Base-by-base conservation (phyloP, 495 filamentous ascomycete genomes). In the Hypoxylon crocopeplum region DNA sequence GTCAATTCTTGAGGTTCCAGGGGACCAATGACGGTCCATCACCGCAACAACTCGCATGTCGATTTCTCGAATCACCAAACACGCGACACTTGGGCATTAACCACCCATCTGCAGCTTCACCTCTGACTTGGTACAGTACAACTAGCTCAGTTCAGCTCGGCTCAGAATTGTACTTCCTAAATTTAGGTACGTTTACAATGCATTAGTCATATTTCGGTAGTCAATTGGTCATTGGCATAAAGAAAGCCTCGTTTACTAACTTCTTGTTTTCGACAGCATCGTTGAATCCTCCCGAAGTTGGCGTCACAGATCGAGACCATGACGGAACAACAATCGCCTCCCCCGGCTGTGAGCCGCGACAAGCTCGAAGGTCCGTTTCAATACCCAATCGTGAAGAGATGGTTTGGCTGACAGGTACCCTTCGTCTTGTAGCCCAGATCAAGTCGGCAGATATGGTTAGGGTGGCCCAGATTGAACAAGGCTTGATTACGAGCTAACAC, bases 371-470 rank as follows among this genome's bases (percentile, higher is more conserved):
- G 68, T 70, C 51, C 47, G 68, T 68, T 12, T 38, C 17, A n/a
- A 6, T 22, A 15, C 7, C n/a, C 29, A 8, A 30, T 42, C 17
- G 17, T 19, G 24, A 50, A 27, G 34, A 50, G 15, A 32, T 3
- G 12, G 29, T 32, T 38, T 45, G 27, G 22, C 64, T 70, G 36
- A 70, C 61, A 36, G 16, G 32, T 34, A 3, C 19, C 12, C 20
- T 54, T 40, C 46, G 36, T 37, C 24, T 8, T 48, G 48, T 69
- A 98, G 94, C 89, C 49, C 90, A 94, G 73, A 86, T 98, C 72
- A 98, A 98, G 80, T 96, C 92, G 48, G 93, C 90, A 44, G 94
- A 98, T 66, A 98, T 98, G 94, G 94, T 98, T 84, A 71, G 78
- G 25, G 55, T n/a, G 44, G 27, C 38, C 47, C 22, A 10, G n/a